phyloP scores from a whole-genome alignment of 2,329 filamentous ascomycete genomes.

The Sphaerulina musiva region DNA sequence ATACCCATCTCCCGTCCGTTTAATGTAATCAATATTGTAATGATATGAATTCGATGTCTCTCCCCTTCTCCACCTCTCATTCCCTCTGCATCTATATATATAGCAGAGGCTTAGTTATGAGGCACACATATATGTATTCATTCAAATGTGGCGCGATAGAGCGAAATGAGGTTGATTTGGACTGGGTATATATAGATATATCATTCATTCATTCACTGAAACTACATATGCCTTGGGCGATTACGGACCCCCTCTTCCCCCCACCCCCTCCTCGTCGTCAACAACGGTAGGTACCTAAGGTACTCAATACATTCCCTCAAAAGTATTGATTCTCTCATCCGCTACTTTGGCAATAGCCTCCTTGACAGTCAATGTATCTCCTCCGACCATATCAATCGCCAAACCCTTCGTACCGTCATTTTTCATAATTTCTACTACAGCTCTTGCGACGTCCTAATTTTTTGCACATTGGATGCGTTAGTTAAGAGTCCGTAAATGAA shows the following conservation, averaged over 20 bases:
- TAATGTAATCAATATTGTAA: not conserved
- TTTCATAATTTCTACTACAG: slow-evolving; percentile 51
- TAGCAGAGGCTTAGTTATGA: not conserved
- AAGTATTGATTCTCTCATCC: slow-evolving; percentile 33
- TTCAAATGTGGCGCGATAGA: too few species aligned
- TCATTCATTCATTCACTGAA: too few species aligned
- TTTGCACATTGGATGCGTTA: too few species aligned
- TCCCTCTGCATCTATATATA: not conserved
- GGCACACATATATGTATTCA: too few species aligned
- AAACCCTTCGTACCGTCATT: slow-evolving; percentile 42
- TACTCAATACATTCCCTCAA: slow-evolving; percentile 32
- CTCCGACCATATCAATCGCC: slow-evolving; percentile 42
- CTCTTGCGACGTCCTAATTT: slow-evolving; percentile 49
- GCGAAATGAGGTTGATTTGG: too few species aligned
- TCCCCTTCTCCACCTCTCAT: too few species aligned
- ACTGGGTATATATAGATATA: too few species aligned
- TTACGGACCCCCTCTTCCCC: too few species aligned
- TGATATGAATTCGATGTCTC: too few species aligned
- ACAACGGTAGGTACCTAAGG: not conserved
- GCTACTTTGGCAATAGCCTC: slow-evolving; percentile 39
- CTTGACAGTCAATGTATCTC: slow-evolving; percentile 33
- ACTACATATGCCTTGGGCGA: too few species aligned
- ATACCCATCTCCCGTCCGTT: slow-evolving; percentile 4
- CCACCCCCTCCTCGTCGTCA: not conserved
- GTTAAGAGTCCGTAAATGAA: too few species aligned